phyloP scores from a whole-genome alignment of 805 yeast species.

The Wickerhamiella galacta region DNA sequence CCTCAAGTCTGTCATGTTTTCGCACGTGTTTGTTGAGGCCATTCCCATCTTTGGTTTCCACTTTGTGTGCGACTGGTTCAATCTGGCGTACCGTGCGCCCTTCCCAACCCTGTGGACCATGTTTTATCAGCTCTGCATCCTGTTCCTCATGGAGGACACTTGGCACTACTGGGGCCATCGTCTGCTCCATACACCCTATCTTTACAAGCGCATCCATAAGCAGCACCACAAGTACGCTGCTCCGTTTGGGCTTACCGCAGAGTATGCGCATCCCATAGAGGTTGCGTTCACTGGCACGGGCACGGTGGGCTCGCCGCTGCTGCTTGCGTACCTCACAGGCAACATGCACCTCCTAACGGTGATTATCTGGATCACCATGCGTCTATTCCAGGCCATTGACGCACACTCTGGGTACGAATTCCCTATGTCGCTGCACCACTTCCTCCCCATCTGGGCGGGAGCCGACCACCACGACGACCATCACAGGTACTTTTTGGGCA shows the following conservation, averaged over 20 bases:
- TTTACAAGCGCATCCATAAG: constrained; percentile 87
- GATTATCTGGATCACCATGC: constrained; percentile 68
- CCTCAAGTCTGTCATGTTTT: constrained; percentile 61
- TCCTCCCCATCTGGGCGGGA: constrained; percentile 95
- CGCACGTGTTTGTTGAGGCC: constrained; percentile 87
- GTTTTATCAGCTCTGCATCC: constrained; percentile 48
- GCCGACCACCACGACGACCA: constrained; percentile 97
- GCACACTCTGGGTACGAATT: constrained; percentile 97
- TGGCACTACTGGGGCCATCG: constrained; percentile 98
- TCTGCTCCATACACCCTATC: constrained; percentile 61
- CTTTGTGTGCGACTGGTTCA: constrained; percentile 69
- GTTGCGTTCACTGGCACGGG: constrained; percentile 85
- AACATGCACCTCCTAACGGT: constrained; percentile 80
- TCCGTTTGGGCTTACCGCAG: constrained; percentile 94
- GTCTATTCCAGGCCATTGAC: constrained; percentile 92
- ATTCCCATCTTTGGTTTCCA: constrained; percentile 96
- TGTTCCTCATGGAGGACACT: constrained; percentile 76
- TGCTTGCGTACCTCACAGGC: constrained; percentile 61
- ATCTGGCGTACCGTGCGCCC: constrained; percentile 66
- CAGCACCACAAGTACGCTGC: constrained; percentile 97
- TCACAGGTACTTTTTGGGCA: constrained; percentile 90
- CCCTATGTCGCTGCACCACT: constrained; percentile 89
- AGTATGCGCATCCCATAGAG: constrained; percentile 93
- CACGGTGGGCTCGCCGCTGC: constrained; percentile 86
- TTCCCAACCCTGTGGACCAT: constrained; percentile 56